Evolutionary conservation across 2,329 filamentous ascomycete species (phyloP), one percentile per base, ranked within the genome.

Genomic region (Xylogone sp.): DNA sequence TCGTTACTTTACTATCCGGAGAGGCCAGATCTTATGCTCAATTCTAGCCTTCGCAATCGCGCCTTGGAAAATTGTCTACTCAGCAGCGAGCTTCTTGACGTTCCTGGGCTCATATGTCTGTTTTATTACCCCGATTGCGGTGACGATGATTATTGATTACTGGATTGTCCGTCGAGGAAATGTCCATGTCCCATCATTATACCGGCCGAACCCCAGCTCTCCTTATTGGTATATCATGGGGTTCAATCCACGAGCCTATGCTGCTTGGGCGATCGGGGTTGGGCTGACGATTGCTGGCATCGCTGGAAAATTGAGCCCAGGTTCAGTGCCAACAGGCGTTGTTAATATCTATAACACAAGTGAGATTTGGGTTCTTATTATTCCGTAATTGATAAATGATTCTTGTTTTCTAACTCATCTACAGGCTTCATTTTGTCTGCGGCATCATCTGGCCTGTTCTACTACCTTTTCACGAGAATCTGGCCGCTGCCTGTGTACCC

Each of bases 31-130:
- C 42, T 64, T 81, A 24, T 74, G 75, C 13, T 75, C 76, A 2
- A 43, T 82, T 3, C 64, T 79, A 21, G 66, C 62, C 0, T 76
- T 74, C 29, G 83, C 79, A 78, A 71, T 72, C 7, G 78, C 81
- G 2, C 81, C 80, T 2, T 84, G 81, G 82, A 83, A 82, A 66
- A 84, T 86, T 51, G 69, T 84, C 18, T 71, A 65, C 42, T 80
- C 76, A 0, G 82, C 81, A 3, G 64, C 66, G 2, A 79, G 74
- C 2, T 79, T 85, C 53, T 65, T 84, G 9, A 75, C 77, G 48
- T 87, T 87, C 66, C 83, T 88, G 75, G 73, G 76, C 43, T 83
- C 81, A 0, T 82, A 84, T 62, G 75, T 76, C 1, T 71, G 83
- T 21, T 83, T 84, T 63, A 67, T 83, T 1, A 79, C 77, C 0